Conservation (phyloP, 78 protist genomes). For the Dictyostelium citrinum region DNA sequence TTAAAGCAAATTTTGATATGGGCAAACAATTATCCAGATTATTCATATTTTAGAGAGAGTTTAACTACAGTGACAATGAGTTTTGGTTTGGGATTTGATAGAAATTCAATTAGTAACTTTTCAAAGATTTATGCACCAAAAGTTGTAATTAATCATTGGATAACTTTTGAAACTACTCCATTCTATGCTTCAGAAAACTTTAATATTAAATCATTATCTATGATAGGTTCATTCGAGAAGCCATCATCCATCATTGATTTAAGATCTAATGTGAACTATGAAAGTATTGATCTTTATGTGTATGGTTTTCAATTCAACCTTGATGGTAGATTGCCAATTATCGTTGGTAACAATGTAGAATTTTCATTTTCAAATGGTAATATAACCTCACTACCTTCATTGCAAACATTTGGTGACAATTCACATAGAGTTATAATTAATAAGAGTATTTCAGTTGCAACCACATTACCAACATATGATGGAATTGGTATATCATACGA, state of each 20-base stretch:
- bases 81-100: background rate
- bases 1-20: background rate
- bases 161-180: background rate
- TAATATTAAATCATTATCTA: background rate
- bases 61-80: background rate
- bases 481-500: background rate
- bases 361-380: background rate
- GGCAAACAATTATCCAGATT: background rate
- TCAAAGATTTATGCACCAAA: background rate
- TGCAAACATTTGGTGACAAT: background rate
- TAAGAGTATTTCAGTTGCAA: background rate
- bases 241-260: background rate
- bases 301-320: background rate
- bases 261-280: background rate
- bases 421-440: background rate
- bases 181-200: background rate
- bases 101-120: background rate
- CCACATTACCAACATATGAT: background rate
- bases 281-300: background rate
- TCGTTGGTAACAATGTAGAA: background rate
- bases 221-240: background rate
- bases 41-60: background rate
- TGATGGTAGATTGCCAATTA: background rate
- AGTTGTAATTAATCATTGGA: background rate
- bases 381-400: background rate